A percentile compares a stretch with the other conserved stretches of the same genome.
Conservation (phyloP, 345 rosid species). For the Kandelia obovata region DNA sequence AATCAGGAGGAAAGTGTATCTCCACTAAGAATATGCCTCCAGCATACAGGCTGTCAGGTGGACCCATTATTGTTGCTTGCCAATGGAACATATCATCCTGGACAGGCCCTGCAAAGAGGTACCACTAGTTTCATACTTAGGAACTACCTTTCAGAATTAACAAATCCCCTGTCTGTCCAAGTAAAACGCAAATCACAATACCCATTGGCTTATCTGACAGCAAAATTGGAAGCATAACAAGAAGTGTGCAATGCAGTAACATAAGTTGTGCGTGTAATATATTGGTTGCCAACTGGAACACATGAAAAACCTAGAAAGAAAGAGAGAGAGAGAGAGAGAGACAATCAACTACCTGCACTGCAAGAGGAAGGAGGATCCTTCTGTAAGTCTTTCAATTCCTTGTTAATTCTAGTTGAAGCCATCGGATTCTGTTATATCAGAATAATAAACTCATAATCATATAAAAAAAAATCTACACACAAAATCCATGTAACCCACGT, state of each 20-base stretch:
- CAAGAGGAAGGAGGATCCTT: slow-evolving; percentile 19
- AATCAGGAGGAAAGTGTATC: slow-evolving; percentile 18
- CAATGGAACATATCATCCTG: slow-evolving; percentile 17
- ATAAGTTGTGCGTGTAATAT: no score
- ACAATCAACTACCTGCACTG: slow-evolving; percentile 16
- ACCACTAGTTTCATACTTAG: no score
- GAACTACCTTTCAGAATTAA: no score
- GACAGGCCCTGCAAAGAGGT: slow-evolving; percentile 8
- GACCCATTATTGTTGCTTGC: slow-evolving; percentile 23
- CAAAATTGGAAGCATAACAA: no score
- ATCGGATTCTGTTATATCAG: background rate
- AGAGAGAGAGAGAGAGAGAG: background rate
- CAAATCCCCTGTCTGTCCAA: no score
- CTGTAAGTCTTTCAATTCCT: slow-evolving; percentile 22
- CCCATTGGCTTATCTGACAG: no score
- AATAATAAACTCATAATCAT: background rate
- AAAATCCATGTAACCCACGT: no score
- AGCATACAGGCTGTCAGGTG: slow-evolving; percentile 19
- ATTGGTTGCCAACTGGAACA: background rate
- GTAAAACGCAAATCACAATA: no score
- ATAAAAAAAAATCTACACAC: background rate
- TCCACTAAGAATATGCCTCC: slow-evolving; percentile 11
- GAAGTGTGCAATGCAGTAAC: no score
- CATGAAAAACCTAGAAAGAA: no score
- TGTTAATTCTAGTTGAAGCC: slow-evolving; percentile 20